Evolutionary conservation across 2,329 filamentous ascomycete species (phyloP).

Genomic region (Sporothrix luriei): DNA sequence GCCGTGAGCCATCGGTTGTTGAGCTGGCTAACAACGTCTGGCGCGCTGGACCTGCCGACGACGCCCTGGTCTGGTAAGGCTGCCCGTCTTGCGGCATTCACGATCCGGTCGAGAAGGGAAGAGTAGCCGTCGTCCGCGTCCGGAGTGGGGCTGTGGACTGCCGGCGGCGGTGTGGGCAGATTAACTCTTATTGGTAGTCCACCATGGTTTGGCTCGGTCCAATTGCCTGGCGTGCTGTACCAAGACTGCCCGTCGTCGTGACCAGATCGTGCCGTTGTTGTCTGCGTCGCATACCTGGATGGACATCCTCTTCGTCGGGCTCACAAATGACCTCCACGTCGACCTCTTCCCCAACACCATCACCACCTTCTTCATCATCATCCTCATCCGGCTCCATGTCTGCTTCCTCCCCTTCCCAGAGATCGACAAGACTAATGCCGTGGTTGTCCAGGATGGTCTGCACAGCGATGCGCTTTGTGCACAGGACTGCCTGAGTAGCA

Average conservation of each 20-base stretch:
- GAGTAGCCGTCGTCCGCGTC: neutral
- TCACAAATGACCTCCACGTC: neutral
- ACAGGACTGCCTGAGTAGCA: neutral
- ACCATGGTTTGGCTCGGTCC: too few relatives aligned
- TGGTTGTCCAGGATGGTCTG: neutral
- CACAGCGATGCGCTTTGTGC: conserved; percentile 4
- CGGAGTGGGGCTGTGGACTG: too few relatives aligned
- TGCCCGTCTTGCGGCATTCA: neutral
- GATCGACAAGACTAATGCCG: neutral
- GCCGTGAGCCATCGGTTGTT: neutral
- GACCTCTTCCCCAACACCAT: neutral
- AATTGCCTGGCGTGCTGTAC: too few relatives aligned
- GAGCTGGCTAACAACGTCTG: neutral
- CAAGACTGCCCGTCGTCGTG: too few relatives aligned
- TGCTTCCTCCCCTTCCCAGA: neutral
- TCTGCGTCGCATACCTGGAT: too few relatives aligned
- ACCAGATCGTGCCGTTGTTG: too few relatives aligned
- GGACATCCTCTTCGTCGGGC: too few relatives aligned
- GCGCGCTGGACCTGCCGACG: neutral
- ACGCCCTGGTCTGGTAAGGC: neutral
- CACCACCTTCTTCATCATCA: neutral
- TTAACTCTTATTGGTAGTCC: too few relatives aligned
- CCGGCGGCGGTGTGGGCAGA: too few relatives aligned
- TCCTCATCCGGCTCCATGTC: neutral
- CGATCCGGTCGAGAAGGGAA: neutral